Evolutionary conservation across 2,329 filamentous ascomycete species (phyloP).

Genomic region (Neofusicoccum ribis): DNA sequence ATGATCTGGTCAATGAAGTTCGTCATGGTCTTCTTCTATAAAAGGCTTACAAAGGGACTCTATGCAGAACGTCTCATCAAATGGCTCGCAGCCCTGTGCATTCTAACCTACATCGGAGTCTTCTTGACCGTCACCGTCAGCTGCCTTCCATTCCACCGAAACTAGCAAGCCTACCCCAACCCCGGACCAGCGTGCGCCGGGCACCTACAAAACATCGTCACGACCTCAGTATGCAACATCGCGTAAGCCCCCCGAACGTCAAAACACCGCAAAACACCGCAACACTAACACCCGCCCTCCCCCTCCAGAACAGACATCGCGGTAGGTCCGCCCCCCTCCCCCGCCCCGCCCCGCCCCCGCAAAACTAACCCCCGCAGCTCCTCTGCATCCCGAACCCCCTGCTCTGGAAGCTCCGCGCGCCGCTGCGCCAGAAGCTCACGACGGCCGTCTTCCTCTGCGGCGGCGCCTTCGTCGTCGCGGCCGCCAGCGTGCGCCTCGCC

Average conservation of each 20-base stretch:
- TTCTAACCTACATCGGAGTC: constrained; percentile 33
- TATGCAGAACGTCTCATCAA: background rate
- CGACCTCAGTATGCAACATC: constrained; percentile 32
- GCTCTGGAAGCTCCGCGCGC: too few species aligned
- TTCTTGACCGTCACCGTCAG: constrained; percentile 34
- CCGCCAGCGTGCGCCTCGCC: too few species aligned
- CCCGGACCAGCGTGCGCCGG: constrained; percentile 31
- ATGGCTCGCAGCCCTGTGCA: constrained; percentile 19
- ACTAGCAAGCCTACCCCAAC: constrained; percentile 32
- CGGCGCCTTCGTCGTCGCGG: too few species aligned
- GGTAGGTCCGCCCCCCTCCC: too few species aligned
- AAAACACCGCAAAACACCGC: too few species aligned
- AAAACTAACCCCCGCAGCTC: too few species aligned
- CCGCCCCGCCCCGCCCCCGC: too few species aligned
- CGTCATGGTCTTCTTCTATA: constrained; percentile 35
- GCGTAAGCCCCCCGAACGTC: background rate
- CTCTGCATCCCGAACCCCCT: too few species aligned
- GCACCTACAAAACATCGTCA: constrained; percentile 32
- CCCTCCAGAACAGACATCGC: too few species aligned
- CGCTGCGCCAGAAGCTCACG: too few species aligned
- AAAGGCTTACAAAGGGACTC: constrained; percentile 22
- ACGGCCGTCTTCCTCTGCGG: too few species aligned
- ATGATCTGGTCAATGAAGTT: constrained; percentile 39
- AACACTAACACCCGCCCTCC: too few species aligned
- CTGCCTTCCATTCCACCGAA: constrained; percentile 29